A percentile compares a stretch with the other conserved stretches of the same genome.
Evolutionary conservation across 768 basidiomycete species (phyloP).

Genomic region (Suillus occidentalis): DNA sequence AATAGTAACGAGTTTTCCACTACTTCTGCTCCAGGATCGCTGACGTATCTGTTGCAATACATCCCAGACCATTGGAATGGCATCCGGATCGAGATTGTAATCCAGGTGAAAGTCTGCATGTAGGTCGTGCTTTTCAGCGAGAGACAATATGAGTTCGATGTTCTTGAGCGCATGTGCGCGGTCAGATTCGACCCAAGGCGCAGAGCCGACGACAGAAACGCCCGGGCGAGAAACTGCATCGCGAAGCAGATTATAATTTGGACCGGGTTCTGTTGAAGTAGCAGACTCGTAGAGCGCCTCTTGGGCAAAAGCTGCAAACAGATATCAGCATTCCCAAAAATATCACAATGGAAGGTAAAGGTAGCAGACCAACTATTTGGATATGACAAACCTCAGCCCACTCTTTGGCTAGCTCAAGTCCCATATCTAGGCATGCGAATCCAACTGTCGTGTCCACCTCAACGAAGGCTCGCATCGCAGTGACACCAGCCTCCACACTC

Average conservation of each 20-base stretch:
- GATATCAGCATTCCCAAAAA: not conserved
- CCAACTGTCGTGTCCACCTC: conserved; percentile 60
- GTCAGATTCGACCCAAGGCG: conserved; percentile 62
- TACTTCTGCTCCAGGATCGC: conserved; percentile 25
- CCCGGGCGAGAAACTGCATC: conserved; percentile 40
- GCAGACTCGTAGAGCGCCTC: conserved; percentile 50
- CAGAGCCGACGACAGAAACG: conserved; percentile 59
- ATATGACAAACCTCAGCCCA: conserved; percentile 51
- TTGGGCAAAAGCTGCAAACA: conserved; percentile 55
- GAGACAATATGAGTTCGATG: conserved; percentile 50
- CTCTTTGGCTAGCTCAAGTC: conserved; percentile 45
- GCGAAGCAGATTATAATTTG: conserved; percentile 46
- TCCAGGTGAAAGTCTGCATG: conserved; percentile 69
- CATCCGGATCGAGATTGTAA: conserved; percentile 55
- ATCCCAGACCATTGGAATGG: conserved; percentile 56
- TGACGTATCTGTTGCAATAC: conserved; percentile 44
- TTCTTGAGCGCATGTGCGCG: conserved; percentile 49
- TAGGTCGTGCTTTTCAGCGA: conserved; percentile 36
- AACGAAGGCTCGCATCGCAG: conserved; percentile 66
- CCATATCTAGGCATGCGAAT: conserved; percentile 53
- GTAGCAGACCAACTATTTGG: conserved; percentile 52
- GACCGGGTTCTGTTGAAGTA: conserved; percentile 36
- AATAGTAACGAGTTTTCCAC: conserved; percentile 44
- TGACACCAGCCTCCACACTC: conserved; percentile 62
- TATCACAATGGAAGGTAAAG: not conserved